Percentiles rank a stretch among this genome's conserved stretches.
Evolutionary conservation across 1,139 yeast species (phyloP).

Genomic region (Fermentozyma sake): DNA sequence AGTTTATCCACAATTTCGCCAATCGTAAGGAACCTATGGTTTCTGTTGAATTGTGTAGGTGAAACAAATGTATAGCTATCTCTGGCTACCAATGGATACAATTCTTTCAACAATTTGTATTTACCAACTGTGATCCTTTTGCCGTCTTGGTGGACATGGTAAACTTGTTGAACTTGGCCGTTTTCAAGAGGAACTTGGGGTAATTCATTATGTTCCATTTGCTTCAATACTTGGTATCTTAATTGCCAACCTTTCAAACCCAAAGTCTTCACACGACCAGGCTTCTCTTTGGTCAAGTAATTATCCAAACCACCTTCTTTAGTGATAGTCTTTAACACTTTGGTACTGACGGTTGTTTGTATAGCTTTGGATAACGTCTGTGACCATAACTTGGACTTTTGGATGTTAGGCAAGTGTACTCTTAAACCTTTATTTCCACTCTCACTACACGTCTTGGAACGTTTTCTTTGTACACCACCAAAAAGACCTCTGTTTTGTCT

Average conservation of each 20-base stretch:
- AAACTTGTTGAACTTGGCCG: slow-evolving; percentile 41
- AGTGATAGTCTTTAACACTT: slow-evolving; percentile 78
- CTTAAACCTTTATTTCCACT: slow-evolving; percentile 69
- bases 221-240: slow-evolving; percentile 63
- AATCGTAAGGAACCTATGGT: slow-evolving; percentile 35
- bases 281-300: slow-evolving; percentile 77
- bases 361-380: slow-evolving; percentile 60
- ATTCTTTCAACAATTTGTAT: slow-evolving; percentile 51
- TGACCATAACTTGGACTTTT: slow-evolving; percentile 75
- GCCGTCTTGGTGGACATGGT: slow-evolving; percentile 42
- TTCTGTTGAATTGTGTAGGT: slow-evolving; percentile 40
- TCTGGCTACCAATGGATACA: slow-evolving; percentile 51
- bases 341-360: slow-evolving; percentile 65
- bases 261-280: slow-evolving; percentile 86
- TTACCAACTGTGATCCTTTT: slow-evolving; percentile 57
- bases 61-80: slow-evolving; percentile 41
- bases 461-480: slow-evolving; percentile 81
- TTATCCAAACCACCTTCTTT: slow-evolving; percentile 94
- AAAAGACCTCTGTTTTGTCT: slow-evolving; percentile 83
- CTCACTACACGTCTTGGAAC: slow-evolving; percentile 78
- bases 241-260: slow-evolving; percentile 92
- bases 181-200: slow-evolving; percentile 19
- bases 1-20: slow-evolving; percentile 41
- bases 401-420: slow-evolving; percentile 78
- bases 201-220: slow-evolving; percentile 21